These are phyloP conservation scores for Kluyveromyces marxianus DNA, from an alignment of 1,139 yeast genomes.

Conservation along the genomic window DNA sequence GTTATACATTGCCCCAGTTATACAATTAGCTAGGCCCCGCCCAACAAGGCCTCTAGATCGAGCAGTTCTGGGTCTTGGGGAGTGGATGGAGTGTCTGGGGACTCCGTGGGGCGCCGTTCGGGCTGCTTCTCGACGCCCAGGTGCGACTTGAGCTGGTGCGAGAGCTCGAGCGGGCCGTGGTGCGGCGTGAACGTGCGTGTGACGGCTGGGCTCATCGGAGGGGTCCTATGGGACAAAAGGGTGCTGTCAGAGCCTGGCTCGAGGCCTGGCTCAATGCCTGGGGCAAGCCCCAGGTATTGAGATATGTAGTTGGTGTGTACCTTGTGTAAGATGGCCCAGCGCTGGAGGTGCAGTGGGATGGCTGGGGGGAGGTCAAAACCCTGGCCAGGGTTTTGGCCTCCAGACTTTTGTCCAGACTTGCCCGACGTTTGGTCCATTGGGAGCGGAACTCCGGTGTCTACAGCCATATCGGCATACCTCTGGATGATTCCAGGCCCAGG, in stretches of 20 bases:
- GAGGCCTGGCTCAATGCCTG: too few relatives aligned
- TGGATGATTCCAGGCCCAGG: not conserved
- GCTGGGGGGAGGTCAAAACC: constrained; percentile 22
- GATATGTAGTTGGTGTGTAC: constrained; percentile 18
- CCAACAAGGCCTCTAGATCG: constrained; percentile 2
- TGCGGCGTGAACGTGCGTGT: not conserved
- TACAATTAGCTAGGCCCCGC: too few relatives aligned
- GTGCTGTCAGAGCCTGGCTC: too few relatives aligned
- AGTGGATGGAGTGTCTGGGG: too few relatives aligned
- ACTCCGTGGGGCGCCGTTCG: not conserved
- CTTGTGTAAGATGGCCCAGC: constrained; percentile 22
- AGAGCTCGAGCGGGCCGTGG: not conserved
- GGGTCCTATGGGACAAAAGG: too few relatives aligned
- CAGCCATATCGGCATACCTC: constrained; percentile 1
- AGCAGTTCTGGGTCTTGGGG: not conserved
- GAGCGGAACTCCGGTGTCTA: constrained; percentile 4
- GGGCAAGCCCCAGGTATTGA: not conserved
- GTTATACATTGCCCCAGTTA: too few relatives aligned
- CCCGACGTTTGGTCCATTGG: not conserved
- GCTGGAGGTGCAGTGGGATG: constrained; percentile 20
- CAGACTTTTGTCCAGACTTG: too few relatives aligned
- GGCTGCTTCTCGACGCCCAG: not conserved
- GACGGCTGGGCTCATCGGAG: too few relatives aligned
- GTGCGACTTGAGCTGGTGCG: not conserved
- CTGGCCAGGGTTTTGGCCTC: too few relatives aligned